Evolutionary conservation across 345 rosid genomes (phyloP), one percentile per base, ranked within the genome.

Genomic region (Syzygium oleosum): DNA sequence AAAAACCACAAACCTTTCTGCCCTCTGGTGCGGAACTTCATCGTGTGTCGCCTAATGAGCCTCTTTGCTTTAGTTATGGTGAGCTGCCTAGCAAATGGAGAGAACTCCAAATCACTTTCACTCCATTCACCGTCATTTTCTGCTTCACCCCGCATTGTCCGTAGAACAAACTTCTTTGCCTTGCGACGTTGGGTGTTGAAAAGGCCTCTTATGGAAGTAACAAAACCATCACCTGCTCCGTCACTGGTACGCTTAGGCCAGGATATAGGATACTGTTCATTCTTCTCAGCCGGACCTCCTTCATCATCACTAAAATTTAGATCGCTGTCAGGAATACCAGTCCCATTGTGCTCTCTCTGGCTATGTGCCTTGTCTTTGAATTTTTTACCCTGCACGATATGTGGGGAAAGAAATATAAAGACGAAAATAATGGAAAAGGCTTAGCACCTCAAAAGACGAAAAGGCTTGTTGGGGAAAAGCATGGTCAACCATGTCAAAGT

Each of bases 201-300:
- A 61, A 98, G 98, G 85, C 99, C 99, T 92, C 93, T 91, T 59
- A 98, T 90, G 78, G 98, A 96, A 85, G 97, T 98, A 43, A 96
- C 99, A 88, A 98, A 98, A 84, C 99, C 98, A 93, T 98, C 99
- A 38, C 99, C 99, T 78, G 99, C 99, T 91, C 99, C 99, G 88
- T 98, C 99, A 84, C 89, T 91, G 86, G 94, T 94, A 53, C 98
- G 98, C 92, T 96, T 98, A 29, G 95, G 92, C 90, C 93, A 98
- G 68, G 97, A 91, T 31, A 93, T 89, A 56, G 94, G 96, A 88
- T 93, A 90, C 89, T 94, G 95, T 89, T 97, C 98, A 89, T 93
- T 27, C 89, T 92, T 94, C 91, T 93, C 97, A 10, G 90, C 80
- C 87, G 87, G 97, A 85, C 87, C 89, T 78, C 90, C 94, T 85